A percentile compares a stretch with the other conserved stretches of the same genome.
phyloP scores from a whole-genome alignment of 129 eudicot genomes.

The Flaveria trinervia region DNA sequence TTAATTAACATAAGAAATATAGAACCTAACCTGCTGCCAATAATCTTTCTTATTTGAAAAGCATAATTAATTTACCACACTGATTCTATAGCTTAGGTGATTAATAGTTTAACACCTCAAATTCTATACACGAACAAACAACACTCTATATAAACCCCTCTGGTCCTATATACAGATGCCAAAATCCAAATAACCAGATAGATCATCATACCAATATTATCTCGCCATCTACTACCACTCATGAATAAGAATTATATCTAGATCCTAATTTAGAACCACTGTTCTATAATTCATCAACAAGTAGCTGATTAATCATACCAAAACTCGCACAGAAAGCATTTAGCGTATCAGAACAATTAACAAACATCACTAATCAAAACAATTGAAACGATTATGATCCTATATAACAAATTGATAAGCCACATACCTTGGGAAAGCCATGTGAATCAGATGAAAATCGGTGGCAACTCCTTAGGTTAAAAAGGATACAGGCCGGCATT shows the following conservation, averaged over 20 bases:
- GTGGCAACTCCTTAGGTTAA: neutral
- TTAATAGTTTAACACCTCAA: slow-evolving; percentile 15
- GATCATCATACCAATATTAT: neutral
- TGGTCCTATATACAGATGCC: neutral
- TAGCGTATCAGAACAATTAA: neutral
- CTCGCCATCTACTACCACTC: neutral
- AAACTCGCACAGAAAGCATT: slow-evolving; percentile 4
- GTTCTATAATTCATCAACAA: slow-evolving; percentile 8
- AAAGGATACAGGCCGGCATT: slow-evolving; percentile 34
- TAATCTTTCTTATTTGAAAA: slow-evolving; percentile 6
- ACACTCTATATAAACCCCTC: neutral
- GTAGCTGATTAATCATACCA: neutral
- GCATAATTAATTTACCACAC: slow-evolving; percentile 12
- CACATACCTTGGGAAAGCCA: slow-evolving; percentile 35
- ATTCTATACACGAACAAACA: neutral
- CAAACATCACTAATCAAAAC: slow-evolving; percentile 7
- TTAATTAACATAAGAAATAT: neutral
- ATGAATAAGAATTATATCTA: slow-evolving; percentile 1
- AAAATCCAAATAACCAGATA: neutral
- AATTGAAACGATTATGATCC: neutral
- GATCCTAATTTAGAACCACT: slow-evolving; percentile 12
- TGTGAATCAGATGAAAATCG: slow-evolving; percentile 22
- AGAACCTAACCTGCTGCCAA: neutral
- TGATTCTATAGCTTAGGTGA: slow-evolving; percentile 4
- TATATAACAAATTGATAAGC: neutral